Conservation (phyloP, 768 basidiomycete species). For the Russula griseocarnosa region DNA sequence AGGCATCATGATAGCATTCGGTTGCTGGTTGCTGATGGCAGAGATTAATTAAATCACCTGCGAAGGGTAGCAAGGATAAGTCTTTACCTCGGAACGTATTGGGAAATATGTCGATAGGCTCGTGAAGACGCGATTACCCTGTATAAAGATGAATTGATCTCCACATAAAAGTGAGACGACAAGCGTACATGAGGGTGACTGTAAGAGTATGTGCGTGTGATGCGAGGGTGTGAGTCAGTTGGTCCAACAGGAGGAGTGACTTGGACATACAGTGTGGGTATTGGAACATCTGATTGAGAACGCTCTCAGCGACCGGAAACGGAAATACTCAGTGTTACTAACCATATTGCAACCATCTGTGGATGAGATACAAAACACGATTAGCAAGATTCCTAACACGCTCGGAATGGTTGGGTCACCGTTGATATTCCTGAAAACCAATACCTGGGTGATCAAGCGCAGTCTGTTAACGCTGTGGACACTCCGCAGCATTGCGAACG, state of each 20-base stretch:
- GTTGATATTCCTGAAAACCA: conserved; percentile 25
- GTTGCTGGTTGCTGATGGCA: conserved; percentile 14
- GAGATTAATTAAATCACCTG: not conserved
- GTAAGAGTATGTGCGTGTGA: too few species aligned
- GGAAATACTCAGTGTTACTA: not conserved
- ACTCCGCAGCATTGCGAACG: not conserved
- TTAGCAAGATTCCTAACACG: not conserved
- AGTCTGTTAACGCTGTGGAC: not conserved
- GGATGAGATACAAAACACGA: not conserved
- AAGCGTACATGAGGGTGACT: conserved; percentile 24
- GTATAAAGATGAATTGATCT: not conserved
- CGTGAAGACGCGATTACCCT: conserved; percentile 26
- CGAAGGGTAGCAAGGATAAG: not conserved
- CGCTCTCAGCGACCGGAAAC: not conserved
- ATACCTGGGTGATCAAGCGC: not conserved
- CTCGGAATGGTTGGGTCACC: not conserved
- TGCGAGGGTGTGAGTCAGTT: not conserved
- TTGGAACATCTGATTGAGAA: conserved; percentile 23
- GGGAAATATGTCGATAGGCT: conserved; percentile 25
- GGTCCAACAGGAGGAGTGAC: not conserved
- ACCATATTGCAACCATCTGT: conserved; percentile 26
- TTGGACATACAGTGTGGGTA: conserved; percentile 24
- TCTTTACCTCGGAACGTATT: conserved; percentile 23
- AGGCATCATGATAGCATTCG: not conserved
- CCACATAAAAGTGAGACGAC: not conserved